Evolutionary conservation across 805 yeast species (phyloP).

Genomic region (Saturnispora kantuleensis): DNA sequence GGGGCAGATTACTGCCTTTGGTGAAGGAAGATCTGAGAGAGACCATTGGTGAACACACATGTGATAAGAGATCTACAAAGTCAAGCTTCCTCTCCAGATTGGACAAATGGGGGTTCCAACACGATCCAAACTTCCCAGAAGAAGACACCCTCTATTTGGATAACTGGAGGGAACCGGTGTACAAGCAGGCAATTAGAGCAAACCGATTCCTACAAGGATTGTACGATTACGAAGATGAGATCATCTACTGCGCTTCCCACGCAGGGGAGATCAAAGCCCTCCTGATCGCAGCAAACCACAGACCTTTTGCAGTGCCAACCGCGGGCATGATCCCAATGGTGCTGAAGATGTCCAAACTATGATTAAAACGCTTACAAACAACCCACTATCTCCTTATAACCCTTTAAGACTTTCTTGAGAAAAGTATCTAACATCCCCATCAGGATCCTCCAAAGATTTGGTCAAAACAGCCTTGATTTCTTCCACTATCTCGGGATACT

Average conservation of each 20-base stretch:
- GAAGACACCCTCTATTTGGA: conserved; percentile 38
- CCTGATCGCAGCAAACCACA: conserved; percentile 42
- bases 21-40: conserved; percentile 46
- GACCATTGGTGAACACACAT: conserved; percentile 48
- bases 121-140: conserved; percentile 37
- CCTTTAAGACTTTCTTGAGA: conserved; percentile 43
- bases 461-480: conserved; percentile 59
- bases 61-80: conserved; percentile 46
- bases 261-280: conserved; percentile 49
- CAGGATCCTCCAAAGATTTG: conserved; percentile 58
- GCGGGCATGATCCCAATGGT: conserved; percentile 59
- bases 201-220: conserved; percentile 35
- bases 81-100: conserved; percentile 31
- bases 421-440: conserved; percentile 83
- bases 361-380: background rate
- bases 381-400: conserved; percentile 7
- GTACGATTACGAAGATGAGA: conserved; percentile 24
- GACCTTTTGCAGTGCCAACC: conserved; percentile 49
- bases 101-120: conserved; percentile 31
- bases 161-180: conserved; percentile 38
- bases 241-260: conserved; percentile 46
- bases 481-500: conserved; percentile 31
- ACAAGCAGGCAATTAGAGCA: conserved; percentile 41
- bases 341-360: conserved; percentile 32
- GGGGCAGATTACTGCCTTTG: conserved; percentile 19